A percentile compares a stretch with the other conserved stretches of the same genome.
phyloP scores from a whole-genome alignment of 2,329 filamentous ascomycete species.

The Neophaeococcomyces mojaviensis region DNA sequence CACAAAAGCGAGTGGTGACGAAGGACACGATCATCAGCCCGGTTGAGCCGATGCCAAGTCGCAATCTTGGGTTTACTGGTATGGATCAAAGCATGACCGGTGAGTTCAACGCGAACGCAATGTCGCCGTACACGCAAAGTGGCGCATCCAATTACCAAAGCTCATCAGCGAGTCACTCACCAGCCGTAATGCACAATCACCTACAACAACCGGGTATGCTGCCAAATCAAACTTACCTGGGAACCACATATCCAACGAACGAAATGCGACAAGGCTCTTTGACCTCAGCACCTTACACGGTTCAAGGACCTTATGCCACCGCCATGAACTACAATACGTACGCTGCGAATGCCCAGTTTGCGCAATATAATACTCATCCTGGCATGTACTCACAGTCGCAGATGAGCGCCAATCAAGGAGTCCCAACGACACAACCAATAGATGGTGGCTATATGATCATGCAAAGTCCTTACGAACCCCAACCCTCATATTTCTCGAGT shows the following conservation, averaged over 20 bases:
- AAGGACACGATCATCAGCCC: conserved; percentile 60
- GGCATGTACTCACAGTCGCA: conserved; percentile 4
- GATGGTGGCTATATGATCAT: conserved; percentile 1
- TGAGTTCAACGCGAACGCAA: conserved; percentile 24
- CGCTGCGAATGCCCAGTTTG: not conserved
- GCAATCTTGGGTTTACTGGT: conserved; percentile 31
- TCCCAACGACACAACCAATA: not conserved
- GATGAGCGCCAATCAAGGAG: not conserved
- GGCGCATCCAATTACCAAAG: conserved; percentile 24
- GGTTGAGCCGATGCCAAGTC: conserved; percentile 45
- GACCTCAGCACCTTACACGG: not conserved
- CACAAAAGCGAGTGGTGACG: conserved; percentile 35
- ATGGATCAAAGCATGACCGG: conserved; percentile 8
- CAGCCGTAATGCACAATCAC: conserved; percentile 12
- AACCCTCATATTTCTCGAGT: conserved; percentile 3
- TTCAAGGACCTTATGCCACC: no score
- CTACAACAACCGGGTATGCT: not conserved
- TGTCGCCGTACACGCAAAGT: conserved; percentile 23
- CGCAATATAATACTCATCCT: not conserved
- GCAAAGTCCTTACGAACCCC: not conserved
- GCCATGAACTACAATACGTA: not conserved
- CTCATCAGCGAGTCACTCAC: conserved; percentile 22
- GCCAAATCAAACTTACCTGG: not conserved
- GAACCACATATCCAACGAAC: not conserved
- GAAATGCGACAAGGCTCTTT: not conserved